These are phyloP conservation scores for Pleurotus djamor DNA, from an alignment of 768 basidiomycete genomes.

Conservation along the genomic window DNA sequence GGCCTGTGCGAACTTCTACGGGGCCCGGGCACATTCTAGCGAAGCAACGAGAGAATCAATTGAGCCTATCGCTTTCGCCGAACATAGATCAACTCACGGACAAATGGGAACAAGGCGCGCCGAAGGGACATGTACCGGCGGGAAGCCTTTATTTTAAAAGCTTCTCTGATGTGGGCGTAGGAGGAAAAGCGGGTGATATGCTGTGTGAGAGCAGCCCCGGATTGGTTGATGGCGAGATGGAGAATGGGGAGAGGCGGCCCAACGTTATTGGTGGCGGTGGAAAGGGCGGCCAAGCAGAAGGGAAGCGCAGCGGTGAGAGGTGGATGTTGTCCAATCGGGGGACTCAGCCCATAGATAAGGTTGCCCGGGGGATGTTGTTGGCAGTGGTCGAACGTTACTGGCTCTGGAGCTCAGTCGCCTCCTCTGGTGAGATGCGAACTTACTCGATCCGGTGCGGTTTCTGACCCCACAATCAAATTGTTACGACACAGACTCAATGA, in stretches of 20 bases:
- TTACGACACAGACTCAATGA: not conserved
- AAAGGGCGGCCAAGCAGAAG: constrained; percentile 8
- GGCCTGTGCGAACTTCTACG: constrained; percentile 3
- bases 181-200: not conserved
- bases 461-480: not conserved
- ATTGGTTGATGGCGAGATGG: not conserved
- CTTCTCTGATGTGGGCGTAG: not conserved
- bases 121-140: constrained; percentile 4
- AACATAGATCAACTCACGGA: not conserved
- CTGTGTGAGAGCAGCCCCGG: not conserved
- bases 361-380: constrained; percentile 35
- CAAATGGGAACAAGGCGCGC: not conserved
- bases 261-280: not conserved
- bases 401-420: constrained; percentile 9
- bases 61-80: not conserved
- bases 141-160: constrained; percentile 1
- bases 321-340: constrained; percentile 13
- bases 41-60: not conserved
- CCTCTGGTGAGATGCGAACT: not conserved
- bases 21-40: not conserved
- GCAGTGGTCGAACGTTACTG: constrained; percentile 35
- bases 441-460: not conserved
- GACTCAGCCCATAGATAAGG: constrained; percentile 25
- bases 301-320: not conserved
- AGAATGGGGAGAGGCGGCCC: not conserved